Conservation (phyloP, 371 early-diverging fungal genomes). For the Syncephalis plumigaleata region DNA sequence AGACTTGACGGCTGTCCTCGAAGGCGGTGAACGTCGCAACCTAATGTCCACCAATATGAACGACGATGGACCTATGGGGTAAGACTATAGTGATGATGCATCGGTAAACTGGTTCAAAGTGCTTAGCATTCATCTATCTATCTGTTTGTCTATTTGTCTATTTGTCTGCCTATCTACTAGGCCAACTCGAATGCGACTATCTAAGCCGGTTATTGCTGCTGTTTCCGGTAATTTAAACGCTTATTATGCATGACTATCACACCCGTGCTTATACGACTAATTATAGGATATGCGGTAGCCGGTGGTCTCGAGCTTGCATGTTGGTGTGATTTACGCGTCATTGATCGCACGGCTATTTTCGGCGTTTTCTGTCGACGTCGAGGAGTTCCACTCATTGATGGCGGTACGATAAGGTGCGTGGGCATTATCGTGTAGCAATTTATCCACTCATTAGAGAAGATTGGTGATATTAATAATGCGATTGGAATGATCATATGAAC, state of each 20-base stretch:
- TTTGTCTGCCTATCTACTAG: slow-evolving; percentile 3
- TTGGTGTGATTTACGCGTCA: slow-evolving; percentile 24
- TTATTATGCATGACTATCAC: too few relatives aligned
- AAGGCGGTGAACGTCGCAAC: slow-evolving; percentile 11
- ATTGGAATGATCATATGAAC: too few relatives aligned
- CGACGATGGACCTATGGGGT: slow-evolving; percentile 18
- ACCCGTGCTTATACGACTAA: too few relatives aligned
- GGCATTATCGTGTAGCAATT: too few relatives aligned
- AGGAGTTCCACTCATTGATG: slow-evolving; percentile 4
- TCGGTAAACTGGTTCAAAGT: too few relatives aligned
- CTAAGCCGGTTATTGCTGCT: slow-evolving; percentile 22
- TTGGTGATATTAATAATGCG: too few relatives aligned
- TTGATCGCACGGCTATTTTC: slow-evolving; percentile 13
- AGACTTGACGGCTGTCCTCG: too few relatives aligned
- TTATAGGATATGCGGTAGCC: slow-evolving; percentile 19
- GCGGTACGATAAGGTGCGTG: too few relatives aligned
- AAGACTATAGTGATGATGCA: too few relatives aligned
- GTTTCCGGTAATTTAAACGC: slow-evolving; percentile 5
- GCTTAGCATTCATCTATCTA: background rate
- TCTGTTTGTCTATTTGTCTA: background rate
- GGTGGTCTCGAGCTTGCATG: slow-evolving; percentile 22
- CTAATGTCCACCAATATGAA: slow-evolving; percentile 11
- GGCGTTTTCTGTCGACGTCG: slow-evolving; percentile 20
- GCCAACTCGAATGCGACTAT: slow-evolving; percentile 17
- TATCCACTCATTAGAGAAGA: too few relatives aligned